Conservation (phyloP, 805 yeast genomes). For the Candida fluviatilis region DNA sequence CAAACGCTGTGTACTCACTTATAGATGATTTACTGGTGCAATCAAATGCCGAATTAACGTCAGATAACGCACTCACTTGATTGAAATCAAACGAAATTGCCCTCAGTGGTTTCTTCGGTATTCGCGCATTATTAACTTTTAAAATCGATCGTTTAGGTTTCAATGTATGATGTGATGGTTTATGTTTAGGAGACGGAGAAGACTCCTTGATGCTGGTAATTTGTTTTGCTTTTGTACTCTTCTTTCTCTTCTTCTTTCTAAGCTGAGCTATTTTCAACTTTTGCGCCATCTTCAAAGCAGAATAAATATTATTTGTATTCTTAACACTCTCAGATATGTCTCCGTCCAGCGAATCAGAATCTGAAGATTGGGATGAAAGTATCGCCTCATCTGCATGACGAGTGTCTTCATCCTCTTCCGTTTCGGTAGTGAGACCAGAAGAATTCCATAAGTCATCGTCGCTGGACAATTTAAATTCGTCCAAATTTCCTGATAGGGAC, state of each 20-base stretch:
- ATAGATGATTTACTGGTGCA: slow-evolving; percentile 5
- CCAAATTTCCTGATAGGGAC: slow-evolving; percentile 8
- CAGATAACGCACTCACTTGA: slow-evolving; percentile 7
- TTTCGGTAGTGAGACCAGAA: slow-evolving; percentile 21
- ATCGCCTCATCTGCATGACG: slow-evolving; percentile 6
- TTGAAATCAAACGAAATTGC: slow-evolving; percentile 1
- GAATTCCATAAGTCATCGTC: slow-evolving; percentile 21
- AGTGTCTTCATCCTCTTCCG: slow-evolving; percentile 12
- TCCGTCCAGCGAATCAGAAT: slow-evolving; percentile 12
- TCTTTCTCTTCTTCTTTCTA: slow-evolving; percentile 4
- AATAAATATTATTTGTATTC: slow-evolving; percentile 19
- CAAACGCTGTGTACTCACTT: slow-evolving; percentile 7
- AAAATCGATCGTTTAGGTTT: slow-evolving; percentile 41
- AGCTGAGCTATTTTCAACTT: slow-evolving; percentile 3
- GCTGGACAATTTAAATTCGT: slow-evolving; percentile 10
- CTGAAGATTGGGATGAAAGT: slow-evolving; percentile 5
- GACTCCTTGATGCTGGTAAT: slow-evolving; percentile 2
- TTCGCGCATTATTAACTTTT: slow-evolving; percentile 12
- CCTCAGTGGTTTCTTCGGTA: background rate
- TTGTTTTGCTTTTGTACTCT: background rate
- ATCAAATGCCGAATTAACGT: slow-evolving; percentile 9
- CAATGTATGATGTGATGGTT: slow-evolving; percentile 38
- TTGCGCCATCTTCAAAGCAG: slow-evolving; percentile 8
- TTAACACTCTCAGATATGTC: slow-evolving; percentile 9
- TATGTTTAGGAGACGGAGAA: slow-evolving; percentile 37